These are phyloP conservation scores for Colletotrichum camelliae DNA, from an alignment of 2,329 filamentous ascomycete genomes.

Conservation along the genomic window DNA sequence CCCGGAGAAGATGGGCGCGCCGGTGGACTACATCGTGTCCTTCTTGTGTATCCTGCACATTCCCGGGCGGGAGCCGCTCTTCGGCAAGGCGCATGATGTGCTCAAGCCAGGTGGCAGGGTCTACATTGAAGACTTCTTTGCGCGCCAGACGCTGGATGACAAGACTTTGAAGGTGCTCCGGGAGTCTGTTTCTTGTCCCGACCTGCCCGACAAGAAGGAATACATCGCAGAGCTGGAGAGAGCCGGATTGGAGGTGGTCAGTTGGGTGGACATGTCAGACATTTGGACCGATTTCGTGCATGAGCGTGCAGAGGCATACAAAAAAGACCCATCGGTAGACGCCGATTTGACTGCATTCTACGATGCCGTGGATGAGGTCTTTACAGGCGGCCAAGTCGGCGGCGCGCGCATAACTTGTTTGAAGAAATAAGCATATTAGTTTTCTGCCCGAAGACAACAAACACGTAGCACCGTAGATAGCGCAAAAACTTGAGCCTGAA, in stretches of 20 bases:
- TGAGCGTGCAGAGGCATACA: slow-evolving; percentile 15
- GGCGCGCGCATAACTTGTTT: slow-evolving; percentile 18
- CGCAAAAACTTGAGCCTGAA: background rate
- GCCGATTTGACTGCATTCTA: slow-evolving; percentile 19
- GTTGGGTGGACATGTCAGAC: slow-evolving; percentile 23
- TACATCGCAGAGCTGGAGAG: slow-evolving; percentile 20
- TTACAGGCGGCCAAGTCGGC: slow-evolving; percentile 14
- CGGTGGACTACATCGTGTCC: slow-evolving; percentile 24
- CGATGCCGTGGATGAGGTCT: slow-evolving; percentile 21
- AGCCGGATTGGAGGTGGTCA: slow-evolving; percentile 19
- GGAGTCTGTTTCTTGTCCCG: slow-evolving; percentile 21
- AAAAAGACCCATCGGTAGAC: background rate
- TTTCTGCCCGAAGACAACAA: background rate
- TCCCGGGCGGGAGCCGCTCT: slow-evolving; percentile 17
- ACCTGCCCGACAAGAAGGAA: slow-evolving; percentile 13
- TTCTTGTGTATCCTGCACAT: slow-evolving; percentile 27
- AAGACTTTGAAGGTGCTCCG: background rate
- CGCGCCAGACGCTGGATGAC: background rate
- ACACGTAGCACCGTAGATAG: background rate
- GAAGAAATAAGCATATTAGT: background rate
- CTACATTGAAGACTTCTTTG: slow-evolving; percentile 28
- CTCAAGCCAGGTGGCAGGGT: slow-evolving; percentile 19
- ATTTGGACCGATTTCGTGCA: slow-evolving; percentile 24
- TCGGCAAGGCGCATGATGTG: slow-evolving; percentile 13
- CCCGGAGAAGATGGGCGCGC: background rate